A percentile compares a stretch with the other conserved stretches of the same genome.
Evolutionary conservation across 2,329 filamentous ascomycete genomes (phyloP).

Genomic region (Elsinoe batatas): DNA sequence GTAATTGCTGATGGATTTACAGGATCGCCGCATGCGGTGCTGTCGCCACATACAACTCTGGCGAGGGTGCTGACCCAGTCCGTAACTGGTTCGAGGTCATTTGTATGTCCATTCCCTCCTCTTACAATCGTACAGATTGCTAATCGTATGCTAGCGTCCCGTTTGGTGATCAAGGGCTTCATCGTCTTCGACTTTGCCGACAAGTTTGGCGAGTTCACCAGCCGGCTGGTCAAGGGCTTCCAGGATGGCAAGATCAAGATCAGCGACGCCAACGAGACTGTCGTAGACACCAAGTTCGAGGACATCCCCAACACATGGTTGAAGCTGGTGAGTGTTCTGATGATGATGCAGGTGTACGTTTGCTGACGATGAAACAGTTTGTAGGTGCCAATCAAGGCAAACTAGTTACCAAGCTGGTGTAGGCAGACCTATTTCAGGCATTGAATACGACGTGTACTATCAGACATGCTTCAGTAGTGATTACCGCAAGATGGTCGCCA

Average conservation of each 20-base stretch:
- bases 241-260: constrained; percentile 40
- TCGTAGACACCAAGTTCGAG: constrained; percentile 39
- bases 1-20: not conserved
- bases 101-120: not conserved
- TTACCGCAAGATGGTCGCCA: not conserved
- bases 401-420: constrained; percentile 32
- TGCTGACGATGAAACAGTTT: constrained; percentile 23
- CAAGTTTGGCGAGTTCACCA: constrained; percentile 14
- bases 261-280: constrained; percentile 36
- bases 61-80: constrained; percentile 22
- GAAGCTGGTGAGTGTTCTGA: constrained; percentile 25
- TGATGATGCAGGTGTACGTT: not conserved
- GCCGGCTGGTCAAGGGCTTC: constrained; percentile 22
- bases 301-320: constrained; percentile 41
- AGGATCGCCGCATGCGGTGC: constrained; percentile 53
- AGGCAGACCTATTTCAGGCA: not conserved
- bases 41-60: constrained; percentile 60
- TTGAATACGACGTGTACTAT: not conserved
- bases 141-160: constrained; percentile 18
- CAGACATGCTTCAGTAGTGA: not conserved
- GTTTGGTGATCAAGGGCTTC: constrained; percentile 26
- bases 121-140: not conserved
- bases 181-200: constrained; percentile 25
- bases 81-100: constrained; percentile 31
- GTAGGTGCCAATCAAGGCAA: constrained; percentile 40